phyloP scores from a whole-genome alignment of 2,329 filamentous ascomycete genomes.

The Davidsoniella australis region DNA sequence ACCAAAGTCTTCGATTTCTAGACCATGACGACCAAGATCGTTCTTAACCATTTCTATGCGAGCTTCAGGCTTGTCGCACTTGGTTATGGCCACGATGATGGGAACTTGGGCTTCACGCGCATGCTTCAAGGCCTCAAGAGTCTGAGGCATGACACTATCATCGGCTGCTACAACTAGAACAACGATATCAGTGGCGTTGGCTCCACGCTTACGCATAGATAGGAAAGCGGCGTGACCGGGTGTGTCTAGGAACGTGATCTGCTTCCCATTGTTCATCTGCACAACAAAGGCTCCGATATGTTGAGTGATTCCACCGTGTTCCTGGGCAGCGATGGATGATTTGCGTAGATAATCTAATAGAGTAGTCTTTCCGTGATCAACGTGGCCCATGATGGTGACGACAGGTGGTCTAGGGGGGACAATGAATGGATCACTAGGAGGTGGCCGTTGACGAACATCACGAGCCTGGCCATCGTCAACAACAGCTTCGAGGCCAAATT shows the following conservation, averaged over 20 bases:
- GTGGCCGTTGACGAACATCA: constrained; percentile 56
- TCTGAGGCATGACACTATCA: constrained; percentile 95
- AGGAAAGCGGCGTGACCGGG: constrained; percentile 92
- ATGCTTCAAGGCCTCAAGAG: constrained; percentile 88
- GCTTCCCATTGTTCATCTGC: constrained; percentile 65
- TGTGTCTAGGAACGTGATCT: constrained; percentile 92
- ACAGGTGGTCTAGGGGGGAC: constrained; percentile 72
- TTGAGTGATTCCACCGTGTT: constrained; percentile 94
- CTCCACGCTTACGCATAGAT: constrained; percentile 87
- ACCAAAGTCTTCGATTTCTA: constrained; percentile 88
- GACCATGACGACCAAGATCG: constrained; percentile 65
- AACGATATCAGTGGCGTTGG: constrained; percentile 92
- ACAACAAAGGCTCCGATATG: constrained; percentile 97
- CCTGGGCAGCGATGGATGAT: constrained; percentile 74
- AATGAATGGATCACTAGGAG: constrained; percentile 46
- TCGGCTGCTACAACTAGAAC: constrained; percentile 91
- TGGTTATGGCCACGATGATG: constrained; percentile 96
- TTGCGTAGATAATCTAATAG: constrained; percentile 86
- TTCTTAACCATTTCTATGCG: constrained; percentile 71
- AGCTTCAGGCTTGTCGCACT: constrained; percentile 77
- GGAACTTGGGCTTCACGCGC: constrained; percentile 74
- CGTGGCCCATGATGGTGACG: constrained; percentile 98
- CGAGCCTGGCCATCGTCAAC: constrained; percentile 47
- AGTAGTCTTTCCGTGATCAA: constrained; percentile 96
- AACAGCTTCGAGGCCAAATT: constrained; percentile 81